A percentile compares a stretch with the other conserved stretches of the same genome.
These are phyloP conservation scores for Alternaria sp. DNA, from an alignment of 2,329 filamentous ascomycete genomes.

Conservation along the genomic window DNA sequence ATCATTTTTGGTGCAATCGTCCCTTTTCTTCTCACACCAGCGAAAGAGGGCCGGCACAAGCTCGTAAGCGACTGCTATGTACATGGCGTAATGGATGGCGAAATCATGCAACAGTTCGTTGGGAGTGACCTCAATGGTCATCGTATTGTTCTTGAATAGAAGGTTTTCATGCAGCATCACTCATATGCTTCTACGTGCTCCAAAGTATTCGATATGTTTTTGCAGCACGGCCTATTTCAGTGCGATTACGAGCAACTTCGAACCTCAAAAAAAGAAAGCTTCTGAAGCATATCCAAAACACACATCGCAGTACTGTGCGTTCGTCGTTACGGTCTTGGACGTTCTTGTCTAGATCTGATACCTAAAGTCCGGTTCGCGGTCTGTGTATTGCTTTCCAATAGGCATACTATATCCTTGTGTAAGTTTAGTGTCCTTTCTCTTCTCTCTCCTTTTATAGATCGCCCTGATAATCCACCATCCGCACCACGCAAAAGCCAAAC, in stretches of 20 bases:
- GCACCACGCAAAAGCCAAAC: constrained; percentile 48
- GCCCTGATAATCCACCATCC: constrained; percentile 49
- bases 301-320: neutral
- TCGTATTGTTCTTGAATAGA: too few relatives aligned
- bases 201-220: too few relatives aligned
- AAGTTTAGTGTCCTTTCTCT: constrained; percentile 40
- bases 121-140: neutral
- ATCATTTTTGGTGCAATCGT: neutral
- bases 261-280: too few relatives aligned
- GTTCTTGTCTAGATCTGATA: constrained; percentile 31
- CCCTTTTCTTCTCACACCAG: neutral
- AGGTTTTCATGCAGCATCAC: too few relatives aligned
- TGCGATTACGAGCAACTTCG: too few relatives aligned
- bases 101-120: neutral
- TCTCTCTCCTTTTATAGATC: constrained; percentile 46
- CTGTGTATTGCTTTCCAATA: constrained; percentile 32
- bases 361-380: constrained; percentile 42
- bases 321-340: accelerated
- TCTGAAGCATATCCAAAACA: neutral
- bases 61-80: neutral
- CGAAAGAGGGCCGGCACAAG: neutral
- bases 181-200: too few relatives aligned
- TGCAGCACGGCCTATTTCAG: too few relatives aligned
- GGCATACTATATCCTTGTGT: constrained; percentile 28
- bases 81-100: neutral